A percentile compares a stretch with the other conserved stretches of the same genome.
Conservation (phyloP, 1,284 basidiomycete species). For the Boletus calvinii region DNA sequence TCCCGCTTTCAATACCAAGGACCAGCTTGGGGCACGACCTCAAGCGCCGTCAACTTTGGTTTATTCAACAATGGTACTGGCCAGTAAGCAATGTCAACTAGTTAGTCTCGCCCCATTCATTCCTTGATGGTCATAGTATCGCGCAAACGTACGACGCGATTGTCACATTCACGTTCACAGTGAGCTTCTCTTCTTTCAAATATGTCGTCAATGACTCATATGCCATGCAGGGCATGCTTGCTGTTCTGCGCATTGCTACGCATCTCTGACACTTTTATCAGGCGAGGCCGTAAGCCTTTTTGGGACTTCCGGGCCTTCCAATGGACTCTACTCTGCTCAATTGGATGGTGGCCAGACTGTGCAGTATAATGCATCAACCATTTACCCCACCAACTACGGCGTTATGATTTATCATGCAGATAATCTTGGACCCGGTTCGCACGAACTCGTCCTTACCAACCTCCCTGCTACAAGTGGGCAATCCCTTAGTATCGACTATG, state of each 20-base stretch:
- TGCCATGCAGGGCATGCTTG: constrained; percentile 23
- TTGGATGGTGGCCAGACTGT: constrained; percentile 21
- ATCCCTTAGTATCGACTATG: constrained; percentile 27
- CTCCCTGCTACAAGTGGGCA: constrained; percentile 23
- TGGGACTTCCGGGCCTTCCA: constrained; percentile 30
- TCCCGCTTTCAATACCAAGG: constrained; percentile 31
- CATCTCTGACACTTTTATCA: constrained; percentile 13
- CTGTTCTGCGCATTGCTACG: neutral
- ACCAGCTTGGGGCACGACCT: constrained; percentile 24
- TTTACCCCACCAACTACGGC: constrained; percentile 26
- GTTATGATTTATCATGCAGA: constrained; percentile 32
- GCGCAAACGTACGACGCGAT: constrained; percentile 28
- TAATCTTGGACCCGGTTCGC: constrained; percentile 33
- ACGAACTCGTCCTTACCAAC: constrained; percentile 30
- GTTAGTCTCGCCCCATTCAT: neutral
- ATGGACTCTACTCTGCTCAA: constrained; percentile 29
- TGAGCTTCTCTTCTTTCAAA: constrained; percentile 11
- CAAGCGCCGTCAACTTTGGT: constrained; percentile 19
- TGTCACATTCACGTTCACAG: constrained; percentile 33
- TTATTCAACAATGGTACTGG: constrained; percentile 32
- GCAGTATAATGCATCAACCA: constrained; percentile 28
- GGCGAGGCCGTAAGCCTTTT: constrained; percentile 30
- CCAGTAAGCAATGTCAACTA: constrained; percentile 30
- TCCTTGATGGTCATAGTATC: constrained; percentile 16
- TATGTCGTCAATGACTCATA: constrained; percentile 2